phyloP scores from a whole-genome alignment of 164 flowering plant species.

The Nelumbo lutea region DNA sequence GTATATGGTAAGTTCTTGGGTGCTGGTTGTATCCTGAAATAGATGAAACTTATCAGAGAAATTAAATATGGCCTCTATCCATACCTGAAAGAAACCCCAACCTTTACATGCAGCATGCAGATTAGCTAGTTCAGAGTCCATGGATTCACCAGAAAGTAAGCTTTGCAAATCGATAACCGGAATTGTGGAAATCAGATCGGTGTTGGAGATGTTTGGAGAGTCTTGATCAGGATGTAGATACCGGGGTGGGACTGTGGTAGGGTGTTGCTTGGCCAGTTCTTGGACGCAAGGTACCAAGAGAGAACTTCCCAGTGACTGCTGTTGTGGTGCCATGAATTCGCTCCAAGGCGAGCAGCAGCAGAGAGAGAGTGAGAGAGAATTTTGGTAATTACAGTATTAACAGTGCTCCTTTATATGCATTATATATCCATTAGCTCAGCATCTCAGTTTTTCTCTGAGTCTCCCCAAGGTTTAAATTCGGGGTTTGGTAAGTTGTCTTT shows the following conservation, averaged over 20 bases:
- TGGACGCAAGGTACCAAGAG: conserved; percentile 34
- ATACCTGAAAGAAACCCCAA: conserved; percentile 55
- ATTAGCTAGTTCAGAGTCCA: conserved; percentile 23
- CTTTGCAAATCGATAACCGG: conserved; percentile 34
- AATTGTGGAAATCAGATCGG: neutral
- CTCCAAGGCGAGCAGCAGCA: too few species aligned
- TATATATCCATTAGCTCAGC: too few species aligned
- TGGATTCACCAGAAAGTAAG: conserved; percentile 7
- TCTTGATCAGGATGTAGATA: conserved; percentile 16
- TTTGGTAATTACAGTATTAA: too few species aligned
- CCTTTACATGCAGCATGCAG: conserved; percentile 35
- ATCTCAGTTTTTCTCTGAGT: too few species aligned
- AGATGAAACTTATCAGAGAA: too few species aligned
- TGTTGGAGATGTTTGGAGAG: neutral
- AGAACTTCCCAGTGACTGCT: conserved; percentile 20
- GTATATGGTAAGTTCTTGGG: too few species aligned
- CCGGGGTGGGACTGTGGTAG: conserved; percentile 25
- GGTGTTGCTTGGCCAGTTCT: conserved; percentile 26
- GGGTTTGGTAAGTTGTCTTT: too few species aligned
- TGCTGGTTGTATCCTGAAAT: too few species aligned
- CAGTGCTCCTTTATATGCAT: too few species aligned
- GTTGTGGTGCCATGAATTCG: neutral
- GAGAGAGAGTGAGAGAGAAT: too few species aligned
- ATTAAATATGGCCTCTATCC: neutral
- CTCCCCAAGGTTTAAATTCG: too few species aligned